These are phyloP conservation scores for Candida sphagnicola DNA, from an alignment of 805 yeast genomes.

Conservation along the genomic window DNA sequence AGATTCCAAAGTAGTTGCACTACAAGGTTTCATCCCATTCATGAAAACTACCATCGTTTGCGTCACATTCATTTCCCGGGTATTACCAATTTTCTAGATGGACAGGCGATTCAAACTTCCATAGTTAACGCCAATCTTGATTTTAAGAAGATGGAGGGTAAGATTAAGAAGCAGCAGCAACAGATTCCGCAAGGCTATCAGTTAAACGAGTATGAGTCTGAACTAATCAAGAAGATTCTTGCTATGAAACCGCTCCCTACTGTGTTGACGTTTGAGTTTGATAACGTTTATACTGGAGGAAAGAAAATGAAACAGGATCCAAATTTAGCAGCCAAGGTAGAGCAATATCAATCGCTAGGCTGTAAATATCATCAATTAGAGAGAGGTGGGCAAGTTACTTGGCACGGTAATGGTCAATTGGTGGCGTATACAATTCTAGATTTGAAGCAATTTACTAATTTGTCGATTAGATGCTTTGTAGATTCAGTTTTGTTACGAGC, in stretches of 20 bases:
- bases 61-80: constrained; percentile 42
- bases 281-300: constrained; percentile 89
- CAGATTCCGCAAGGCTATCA: constrained; percentile 29
- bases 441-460: constrained; percentile 50
- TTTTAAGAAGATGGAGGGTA: constrained; percentile 49
- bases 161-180: constrained; percentile 38
- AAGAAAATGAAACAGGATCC: constrained; percentile 64
- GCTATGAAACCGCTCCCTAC: constrained; percentile 57
- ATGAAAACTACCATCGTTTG: constrained; percentile 29
- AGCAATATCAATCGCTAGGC: constrained; percentile 28
- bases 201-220: constrained; percentile 46
- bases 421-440: constrained; percentile 76
- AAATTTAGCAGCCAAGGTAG: constrained; percentile 23
- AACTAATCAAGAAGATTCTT: constrained; percentile 33
- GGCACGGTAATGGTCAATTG: constrained; percentile 94
- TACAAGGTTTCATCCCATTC: constrained; percentile 27
- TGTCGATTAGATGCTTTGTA: constrained; percentile 65
- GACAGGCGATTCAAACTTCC: constrained; percentile 52
- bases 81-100: constrained; percentile 39
- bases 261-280: constrained; percentile 77
- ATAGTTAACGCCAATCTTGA: constrained; percentile 56
- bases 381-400: constrained; percentile 95
- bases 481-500: constrained; percentile 55
- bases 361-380: constrained; percentile 72
- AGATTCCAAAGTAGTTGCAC: constrained; percentile 13